A percentile compares a stretch with the other conserved stretches of the same genome.
phyloP scores from a whole-genome alignment of 352 stramenopile species.

The Phytophthora agathidicida region DNA sequence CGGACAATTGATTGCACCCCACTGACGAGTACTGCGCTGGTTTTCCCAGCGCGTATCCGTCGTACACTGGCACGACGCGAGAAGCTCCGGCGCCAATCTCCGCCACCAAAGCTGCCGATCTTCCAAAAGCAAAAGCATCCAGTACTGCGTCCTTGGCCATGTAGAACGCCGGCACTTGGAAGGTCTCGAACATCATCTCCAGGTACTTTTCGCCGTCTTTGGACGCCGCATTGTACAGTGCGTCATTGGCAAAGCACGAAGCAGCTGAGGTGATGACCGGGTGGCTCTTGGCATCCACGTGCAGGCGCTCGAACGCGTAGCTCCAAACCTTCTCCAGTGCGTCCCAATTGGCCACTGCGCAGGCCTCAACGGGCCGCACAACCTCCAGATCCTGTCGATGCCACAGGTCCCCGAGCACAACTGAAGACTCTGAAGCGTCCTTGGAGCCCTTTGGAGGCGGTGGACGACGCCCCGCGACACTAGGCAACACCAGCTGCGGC shows the following conservation, averaged over 20 bases:
- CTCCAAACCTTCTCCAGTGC: conserved; percentile 86
- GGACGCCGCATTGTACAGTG: conserved; percentile 54
- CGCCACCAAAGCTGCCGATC: conserved; percentile 86
- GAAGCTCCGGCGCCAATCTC: conserved; percentile 89
- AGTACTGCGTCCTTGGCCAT: conserved; percentile 91
- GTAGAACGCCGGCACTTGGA: conserved; percentile 90
- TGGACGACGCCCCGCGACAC: conserved; percentile 53
- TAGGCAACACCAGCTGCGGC: conserved; percentile 89
- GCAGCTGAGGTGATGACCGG: conserved; percentile 79
- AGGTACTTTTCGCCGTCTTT: conserved; percentile 82
- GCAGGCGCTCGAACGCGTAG: conserved; percentile 74
- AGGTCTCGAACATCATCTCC: conserved; percentile 94
- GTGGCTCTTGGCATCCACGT: conserved; percentile 70
- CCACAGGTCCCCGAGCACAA: conserved; percentile 62
- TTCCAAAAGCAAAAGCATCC: conserved; percentile 91
- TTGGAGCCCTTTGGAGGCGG: conserved; percentile 17
- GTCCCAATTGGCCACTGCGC: conserved; percentile 82
- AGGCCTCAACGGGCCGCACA: conserved; percentile 56
- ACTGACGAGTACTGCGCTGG: conserved; percentile 78
- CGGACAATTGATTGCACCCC: conserved; percentile 72
- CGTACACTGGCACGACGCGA: conserved; percentile 90
- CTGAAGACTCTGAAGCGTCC: conserved; percentile 1
- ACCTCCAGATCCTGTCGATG: conserved; percentile 65
- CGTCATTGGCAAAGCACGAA: conserved; percentile 79
- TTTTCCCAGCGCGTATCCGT: conserved; percentile 88